Evolutionary conservation across 345 rosid species (phyloP), one percentile per base, ranked within the genome.

Genomic region (Pugionium cornutum): DNA sequence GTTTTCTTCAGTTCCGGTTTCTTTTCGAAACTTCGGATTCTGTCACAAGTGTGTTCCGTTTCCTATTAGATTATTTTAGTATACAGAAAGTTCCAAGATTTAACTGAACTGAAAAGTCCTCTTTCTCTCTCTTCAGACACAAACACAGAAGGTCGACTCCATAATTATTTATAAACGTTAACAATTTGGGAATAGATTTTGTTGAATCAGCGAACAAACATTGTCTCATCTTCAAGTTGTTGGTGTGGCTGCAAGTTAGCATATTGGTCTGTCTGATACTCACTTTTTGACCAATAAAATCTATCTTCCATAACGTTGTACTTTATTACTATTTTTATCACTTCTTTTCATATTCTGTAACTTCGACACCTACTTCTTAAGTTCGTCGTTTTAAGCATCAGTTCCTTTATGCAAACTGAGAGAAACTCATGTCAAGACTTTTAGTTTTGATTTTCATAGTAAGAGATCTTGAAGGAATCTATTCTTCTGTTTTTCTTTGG

Each of bases 401-500:
- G 58, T 64, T 64, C 70, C 30, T 57, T 25, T 71, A 56, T 72
- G 54, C 53, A 71, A 49, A 41, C 57, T 64, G 58, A 3, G 47
- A 54, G 76, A 72, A 65, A 64, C 61, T 51, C 35, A 34, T 57
- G 70, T 65, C 70, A 42, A 42, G 36, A 63, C 64, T 47, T 69
- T 61, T 51, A 3, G 11, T 59, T 53, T 54, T 62, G 58, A 56
- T 47, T 64, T 70, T 57, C 48, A 11, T 72, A 64, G 53, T 55
- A 11, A 25, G 64, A 70, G 52, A 70, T 62, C 44, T 44, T 52
- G 29, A 10, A 48, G 4, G 75, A 58, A 65, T 65, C 31, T 40
- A 65, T 72, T 72, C 71, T 27, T 65, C n/a, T 64, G 66, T 51
- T 34, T 63, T 58, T 65, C 70, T 58, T 44, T 72, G 61, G 76